Percentiles rank a stretch among this genome's conserved stretches.
phyloP scores from a whole-genome alignment of 768 basidiomycete genomes.

The Strobilomyces echinocephalus region DNA sequence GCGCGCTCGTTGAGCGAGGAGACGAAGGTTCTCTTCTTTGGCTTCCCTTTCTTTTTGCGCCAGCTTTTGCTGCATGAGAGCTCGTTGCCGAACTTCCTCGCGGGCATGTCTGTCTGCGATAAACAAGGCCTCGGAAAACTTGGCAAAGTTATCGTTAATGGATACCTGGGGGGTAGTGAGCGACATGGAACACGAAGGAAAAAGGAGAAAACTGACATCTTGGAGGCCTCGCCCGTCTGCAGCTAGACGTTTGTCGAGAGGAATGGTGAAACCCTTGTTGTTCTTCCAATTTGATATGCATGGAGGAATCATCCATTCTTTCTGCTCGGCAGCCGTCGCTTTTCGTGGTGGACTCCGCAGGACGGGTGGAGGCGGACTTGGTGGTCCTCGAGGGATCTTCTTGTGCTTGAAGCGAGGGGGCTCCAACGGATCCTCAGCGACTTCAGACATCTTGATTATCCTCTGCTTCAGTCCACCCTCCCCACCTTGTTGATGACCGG shows the following conservation, averaged over 20 bases:
- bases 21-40: slow-evolving; percentile 92
- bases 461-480: slow-evolving; percentile 75
- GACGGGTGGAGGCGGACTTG: slow-evolving; percentile 94
- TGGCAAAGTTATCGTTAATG: slow-evolving; percentile 99
- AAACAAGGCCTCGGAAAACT: slow-evolving; percentile 94
- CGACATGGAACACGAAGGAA: not conserved
- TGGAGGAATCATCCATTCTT: slow-evolving; percentile 99
- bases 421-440: slow-evolving; percentile 96
- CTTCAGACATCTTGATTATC: slow-evolving; percentile 98
- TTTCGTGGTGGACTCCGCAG: slow-evolving; percentile 93
- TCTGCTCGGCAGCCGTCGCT: slow-evolving; percentile 95
- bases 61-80: slow-evolving; percentile 98
- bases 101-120: slow-evolving; percentile 96
- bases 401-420: slow-evolving; percentile 98
- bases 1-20: slow-evolving; percentile 91
- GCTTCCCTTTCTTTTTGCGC: slow-evolving; percentile 94
- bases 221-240: slow-evolving; percentile 98
- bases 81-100: slow-evolving; percentile 93
- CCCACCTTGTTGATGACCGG: slow-evolving; percentile 76
- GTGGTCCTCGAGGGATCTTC: slow-evolving; percentile 96
- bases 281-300: slow-evolving; percentile 99
- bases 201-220: slow-evolving; percentile 59
- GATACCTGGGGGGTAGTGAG: slow-evolving; percentile 57
- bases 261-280: slow-evolving; percentile 99
- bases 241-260: slow-evolving; percentile 94